Base-by-base conservation (phyloP, 352 stramenopile genomes). In the Pythium phragmiticola region DNA sequence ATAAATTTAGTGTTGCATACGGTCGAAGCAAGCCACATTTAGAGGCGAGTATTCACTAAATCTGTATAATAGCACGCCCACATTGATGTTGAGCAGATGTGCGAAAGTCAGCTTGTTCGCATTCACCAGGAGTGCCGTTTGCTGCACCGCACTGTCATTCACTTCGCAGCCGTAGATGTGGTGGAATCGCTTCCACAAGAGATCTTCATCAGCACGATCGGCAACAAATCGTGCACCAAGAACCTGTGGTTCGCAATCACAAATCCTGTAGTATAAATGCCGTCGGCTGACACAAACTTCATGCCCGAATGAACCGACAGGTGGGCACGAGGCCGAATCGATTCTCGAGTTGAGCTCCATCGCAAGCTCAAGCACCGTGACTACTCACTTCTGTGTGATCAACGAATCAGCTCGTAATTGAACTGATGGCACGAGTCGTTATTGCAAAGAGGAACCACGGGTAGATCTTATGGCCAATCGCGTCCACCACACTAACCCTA, bases 141-240 rank as follows among this genome's bases (percentile, higher is more conserved):
- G 47, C 16, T 73, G 69, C 17, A 76, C 70, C 37, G 54, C 66
- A 37, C 37, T 62, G 43, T 16, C 51, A 7, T 39, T 61, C 19
- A 83, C 60, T 4, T 68, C 75, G 65, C 79, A 80, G 7, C 76
- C 70, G 55, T 76, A 80, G 21, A 83, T 75, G 43, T 79, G 79
- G 16, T 49, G 69, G 28, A 72, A 75, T 26, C 75, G 70, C 11
- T 52, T 7, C 54, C 14, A 63, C 12, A 78, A 28, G 26, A 37
- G 12, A 83, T 63, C 7, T 73, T 80, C 65, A 80, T 83, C 17
- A 75, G 0, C 17, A 77, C 33, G 30, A 80, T 70, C 12, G 57
- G 56, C 63, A 63, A 77, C 45, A 57, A 69, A 26, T 78, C 75
- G 43, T 72, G 66, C 21, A 80, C 42, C 1, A 80, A 51, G 39